Evolutionary conservation across 2,329 filamentous ascomycete genomes (phyloP), one percentile per base, ranked within the genome.

Genomic region (Diplocarpon rosae): DNA sequence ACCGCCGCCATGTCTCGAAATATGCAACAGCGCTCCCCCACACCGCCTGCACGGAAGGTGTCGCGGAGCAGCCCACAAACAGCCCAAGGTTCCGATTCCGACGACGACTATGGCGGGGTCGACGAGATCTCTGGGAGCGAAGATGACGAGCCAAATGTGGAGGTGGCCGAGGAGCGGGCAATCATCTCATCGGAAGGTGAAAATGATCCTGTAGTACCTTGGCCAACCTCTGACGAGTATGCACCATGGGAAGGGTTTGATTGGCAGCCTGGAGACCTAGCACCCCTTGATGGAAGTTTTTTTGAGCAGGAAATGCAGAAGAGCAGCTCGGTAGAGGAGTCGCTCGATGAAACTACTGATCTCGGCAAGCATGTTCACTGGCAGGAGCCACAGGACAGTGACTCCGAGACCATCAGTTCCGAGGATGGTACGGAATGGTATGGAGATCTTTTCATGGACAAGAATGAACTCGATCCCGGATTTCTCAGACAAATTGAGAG

Each of bases 91-190:
- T 74, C 75, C 9, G 83, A 87, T 57, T 77, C 73, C 57, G 77
- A 73, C 17, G 28, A 20, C 42, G 81, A 78, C 45, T 87, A 88
- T 62, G 83, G 79, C 1, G 83, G 72, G 31, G 81, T 93, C 48
- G 84, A 90, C 59, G 77, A 87, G 40, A 82, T 93, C 49, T 85
- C 76, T 54, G 85, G 89, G 56, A 81, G 78, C 10, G 85, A 89
- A 50, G 81, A 86, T 52, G 85, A 90, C 62, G 82, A 90, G 63
- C 77, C 84, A 52, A 77, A 85, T 70, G 77, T 90, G 45, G 75
- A 83, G 59, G 76, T 80, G 70, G 73, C 78, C 69, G 85, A 92
- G 73, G 85, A 88, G 68, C 73, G 79, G 62, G 76, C 81, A 55
- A 85, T 89, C 50, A 69, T 85, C 46, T 65, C 64, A 11, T 65